Evolutionary conservation across 345 rosid species (phyloP).

Genomic region (Carallia pectinifolia): DNA sequence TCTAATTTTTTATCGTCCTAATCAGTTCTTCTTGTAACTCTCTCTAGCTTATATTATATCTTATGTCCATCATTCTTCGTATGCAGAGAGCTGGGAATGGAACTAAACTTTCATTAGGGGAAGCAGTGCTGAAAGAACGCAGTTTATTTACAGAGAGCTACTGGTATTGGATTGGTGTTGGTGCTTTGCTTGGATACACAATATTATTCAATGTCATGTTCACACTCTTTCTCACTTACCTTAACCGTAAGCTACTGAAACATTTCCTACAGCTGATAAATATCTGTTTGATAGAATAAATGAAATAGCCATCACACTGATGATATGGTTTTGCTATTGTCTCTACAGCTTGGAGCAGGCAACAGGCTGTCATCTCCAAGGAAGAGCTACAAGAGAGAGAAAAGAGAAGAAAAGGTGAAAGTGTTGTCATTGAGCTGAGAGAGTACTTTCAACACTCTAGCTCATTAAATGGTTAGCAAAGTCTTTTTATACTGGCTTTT

Average conservation of each 20-base stretch:
- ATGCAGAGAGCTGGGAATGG: constrained; percentile 55
- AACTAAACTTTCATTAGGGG: constrained; percentile 51
- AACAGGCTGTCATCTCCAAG: constrained; percentile 82
- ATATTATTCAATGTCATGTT: constrained; percentile 70
- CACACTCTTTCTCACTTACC: constrained; percentile 68
- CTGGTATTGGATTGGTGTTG: constrained; percentile 99
- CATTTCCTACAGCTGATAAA: background rate
- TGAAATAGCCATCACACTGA: background rate
- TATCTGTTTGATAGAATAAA: background rate
- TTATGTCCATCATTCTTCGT: constrained; percentile 18
- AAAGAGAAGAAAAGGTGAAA: constrained; percentile 74
- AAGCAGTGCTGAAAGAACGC: constrained; percentile 61
- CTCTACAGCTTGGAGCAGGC: constrained; percentile 71
- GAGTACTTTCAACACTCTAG: constrained; percentile 77
- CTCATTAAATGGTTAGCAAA: constrained; percentile 58
- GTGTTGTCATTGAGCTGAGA: constrained; percentile 68
- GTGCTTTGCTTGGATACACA: constrained; percentile 87
- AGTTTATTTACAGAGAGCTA: constrained; percentile 76
- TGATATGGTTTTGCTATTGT: constrained; percentile 4
- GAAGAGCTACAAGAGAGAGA: constrained; percentile 88
- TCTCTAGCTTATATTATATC: constrained; percentile 11
- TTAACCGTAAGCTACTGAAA: constrained; percentile 62
- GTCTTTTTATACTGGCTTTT: constrained; percentile 14
- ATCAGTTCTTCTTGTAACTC: background rate
- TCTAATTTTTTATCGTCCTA: background rate